These are phyloP conservation scores for Physocladia obscura DNA, from an alignment of 192 early-diverging fungal genomes.

Conservation along the genomic window DNA sequence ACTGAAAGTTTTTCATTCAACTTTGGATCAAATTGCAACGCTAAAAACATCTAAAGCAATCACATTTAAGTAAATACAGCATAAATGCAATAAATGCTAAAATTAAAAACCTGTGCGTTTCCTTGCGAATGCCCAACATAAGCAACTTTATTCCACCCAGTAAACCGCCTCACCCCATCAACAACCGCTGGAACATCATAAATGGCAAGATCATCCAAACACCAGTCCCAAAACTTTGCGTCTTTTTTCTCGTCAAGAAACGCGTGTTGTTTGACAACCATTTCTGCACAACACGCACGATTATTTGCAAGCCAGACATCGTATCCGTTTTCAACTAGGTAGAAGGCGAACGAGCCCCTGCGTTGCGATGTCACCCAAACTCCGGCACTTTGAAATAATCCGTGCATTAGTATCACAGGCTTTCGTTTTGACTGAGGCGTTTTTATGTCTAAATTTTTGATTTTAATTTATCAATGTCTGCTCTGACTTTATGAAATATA, in stretches of 20 bases:
- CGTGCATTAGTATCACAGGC: conserved; percentile 40
- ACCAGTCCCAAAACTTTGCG: conserved; percentile 35
- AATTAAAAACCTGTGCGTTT: conserved; percentile 33
- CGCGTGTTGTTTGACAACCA: conserved; percentile 22
- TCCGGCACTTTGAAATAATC: conserved; percentile 38
- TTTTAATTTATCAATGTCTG: too few relatives aligned
- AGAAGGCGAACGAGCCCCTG: conserved; percentile 30
- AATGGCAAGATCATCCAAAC: conserved; percentile 33
- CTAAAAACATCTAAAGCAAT: conserved; percentile 33
- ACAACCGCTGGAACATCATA: conserved; percentile 36
- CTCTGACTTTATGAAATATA: too few relatives aligned
- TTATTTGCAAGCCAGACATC: conserved; percentile 44
- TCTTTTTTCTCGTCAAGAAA: neutral
- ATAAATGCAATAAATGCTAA: neutral
- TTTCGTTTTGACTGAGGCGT: too few relatives aligned
- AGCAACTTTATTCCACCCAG: conserved; percentile 21
- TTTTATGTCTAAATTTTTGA: too few relatives aligned
- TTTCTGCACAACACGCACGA: conserved; percentile 8
- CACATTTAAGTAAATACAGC: neutral
- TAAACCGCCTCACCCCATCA: conserved; percentile 24
- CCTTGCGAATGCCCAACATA: conserved; percentile 44
- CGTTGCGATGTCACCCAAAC: conserved; percentile 30
- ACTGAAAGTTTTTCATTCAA: conserved; percentile 24
- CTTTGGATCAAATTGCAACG: conserved; percentile 24
- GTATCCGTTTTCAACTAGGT: conserved; percentile 29